Evolutionary conservation across 345 rosid genomes (phyloP), one percentile per base, ranked within the genome.

Genomic region (Eucalyptus sp.): DNA sequence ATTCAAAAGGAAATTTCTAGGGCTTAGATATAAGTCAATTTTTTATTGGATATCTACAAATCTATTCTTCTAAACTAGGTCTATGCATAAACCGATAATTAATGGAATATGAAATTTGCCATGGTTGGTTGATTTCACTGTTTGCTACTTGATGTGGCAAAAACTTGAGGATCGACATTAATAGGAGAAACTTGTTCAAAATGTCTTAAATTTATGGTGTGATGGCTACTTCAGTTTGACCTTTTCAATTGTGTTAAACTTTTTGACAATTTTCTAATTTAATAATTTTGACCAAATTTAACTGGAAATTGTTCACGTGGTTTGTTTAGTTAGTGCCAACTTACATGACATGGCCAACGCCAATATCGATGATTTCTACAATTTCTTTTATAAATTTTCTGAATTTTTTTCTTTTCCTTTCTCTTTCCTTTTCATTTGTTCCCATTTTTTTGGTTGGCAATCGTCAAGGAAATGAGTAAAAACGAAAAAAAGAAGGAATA

Each of bases 161-260:
- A 64, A n/a, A 64, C 31, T 64, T n/a, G 10, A 64, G 76, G 76
- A 64, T 8, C 8, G 18, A 62, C 16, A 29, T 16, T 16, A 66
- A 17, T 16, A 31, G 43, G 71, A 29, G 17, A 29, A 62, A 62
- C 4, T 29, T 29, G 71, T 62, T n/a, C 71, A 29, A 62, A 29
- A 7, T 29, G 31, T 29, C 5, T 29, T 62, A 29, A 13, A 62
- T n/a, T 13, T 3, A 13, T 24, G 0, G 2, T 56, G 29, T 1
- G 3, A 1, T 56, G 13, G 62, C 13, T 24, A 56, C 29, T 56
- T 22, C 1, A 24, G 6, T 56, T 22, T 56, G 13, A 22, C 29
- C 1, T 56, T 56, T 56, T 56, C 27, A 56, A 56, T 24, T 56
- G 62, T 24, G 4, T 56, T 56, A 62, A 62, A 62, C 1, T 5